Evolutionary conservation across 1,284 basidiomycete genomes (phyloP).

Genomic region (Porodaedalea pini): DNA sequence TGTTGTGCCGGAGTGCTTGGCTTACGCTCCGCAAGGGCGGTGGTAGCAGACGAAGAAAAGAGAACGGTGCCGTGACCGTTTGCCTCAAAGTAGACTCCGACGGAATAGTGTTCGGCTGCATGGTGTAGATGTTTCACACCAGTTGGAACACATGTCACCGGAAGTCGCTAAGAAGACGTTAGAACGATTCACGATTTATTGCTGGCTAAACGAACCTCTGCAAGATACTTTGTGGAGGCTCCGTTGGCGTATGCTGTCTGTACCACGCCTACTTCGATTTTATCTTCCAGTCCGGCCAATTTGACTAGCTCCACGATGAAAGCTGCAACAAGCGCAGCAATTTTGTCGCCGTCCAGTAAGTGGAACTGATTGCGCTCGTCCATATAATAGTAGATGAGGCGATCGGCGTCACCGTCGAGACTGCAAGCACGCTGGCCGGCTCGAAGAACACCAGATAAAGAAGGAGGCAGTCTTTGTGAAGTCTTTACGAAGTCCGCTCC

Average conservation of each 20-base stretch:
- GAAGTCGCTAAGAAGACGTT: conserved; percentile 60
- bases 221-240: conserved; percentile 89
- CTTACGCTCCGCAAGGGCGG: conserved; percentile 57
- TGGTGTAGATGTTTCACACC: conserved; percentile 99
- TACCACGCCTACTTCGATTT: conserved; percentile 86
- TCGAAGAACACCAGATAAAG: conserved; percentile 55
- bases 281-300: conserved; percentile 69
- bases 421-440: conserved; percentile 84
- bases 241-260: conserved; percentile 99
- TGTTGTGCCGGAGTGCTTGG: conserved; percentile 78
- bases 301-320: conserved; percentile 92
- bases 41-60: conserved; percentile 77
- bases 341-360: conserved; percentile 98
- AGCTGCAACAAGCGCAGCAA: conserved; percentile 88
- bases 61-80: conserved; percentile 98
- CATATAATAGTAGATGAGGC: conserved; percentile 93
- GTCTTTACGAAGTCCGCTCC: conserved; percentile 99
- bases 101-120: conserved; percentile 89
- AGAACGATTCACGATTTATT: not conserved
- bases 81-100: conserved; percentile 99
- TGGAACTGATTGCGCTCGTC: conserved; percentile 78
- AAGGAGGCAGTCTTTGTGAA: conserved; percentile 77
- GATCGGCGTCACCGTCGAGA: conserved; percentile 96
- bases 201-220: conserved; percentile 51
- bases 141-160: conserved; percentile 93